These are phyloP conservation scores for Sarocladium kiliense DNA, from an alignment of 2,329 filamentous ascomycete genomes.

Conservation along the genomic window DNA sequence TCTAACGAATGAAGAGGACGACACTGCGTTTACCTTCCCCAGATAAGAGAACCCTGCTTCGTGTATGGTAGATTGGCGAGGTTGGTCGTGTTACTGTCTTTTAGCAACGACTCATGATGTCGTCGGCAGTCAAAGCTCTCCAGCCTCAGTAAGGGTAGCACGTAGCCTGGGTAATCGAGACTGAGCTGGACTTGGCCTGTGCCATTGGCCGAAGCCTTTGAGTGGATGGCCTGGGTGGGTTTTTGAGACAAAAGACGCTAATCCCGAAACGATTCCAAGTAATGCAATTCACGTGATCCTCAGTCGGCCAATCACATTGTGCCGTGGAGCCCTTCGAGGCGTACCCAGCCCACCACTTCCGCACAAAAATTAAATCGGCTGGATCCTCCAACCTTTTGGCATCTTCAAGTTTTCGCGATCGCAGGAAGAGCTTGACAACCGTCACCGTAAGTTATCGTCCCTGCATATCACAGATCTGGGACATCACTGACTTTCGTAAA, in stretches of 20 bases:
- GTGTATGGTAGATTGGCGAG: too few species aligned
- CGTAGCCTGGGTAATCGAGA: too few species aligned
- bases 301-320: not conserved
- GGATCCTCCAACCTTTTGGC: slow-evolving; percentile 31
- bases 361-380: slow-evolving; percentile 36
- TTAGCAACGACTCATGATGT: too few species aligned
- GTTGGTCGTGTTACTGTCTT: too few species aligned
- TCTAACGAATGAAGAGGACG: not conserved
- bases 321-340: not conserved
- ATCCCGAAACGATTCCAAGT: not conserved
- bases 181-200: too few species aligned
- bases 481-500: slow-evolving; percentile 36
- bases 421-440: slow-evolving; percentile 40
- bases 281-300: not conserved
- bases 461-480: not conserved
- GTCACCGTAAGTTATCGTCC: slow-evolving; percentile 41
- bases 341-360: slow-evolving; percentile 14
- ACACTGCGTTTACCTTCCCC: too few species aligned
- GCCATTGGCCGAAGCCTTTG: too few species aligned
- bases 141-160: too few species aligned
- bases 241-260: not conserved
- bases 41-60: too few species aligned
- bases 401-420: slow-evolving; percentile 35
- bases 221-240: too few species aligned
- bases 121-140: too few species aligned